These are phyloP conservation scores for Moringa oleifera DNA, from an alignment of 345 rosid species.

Conservation along the genomic window DNA sequence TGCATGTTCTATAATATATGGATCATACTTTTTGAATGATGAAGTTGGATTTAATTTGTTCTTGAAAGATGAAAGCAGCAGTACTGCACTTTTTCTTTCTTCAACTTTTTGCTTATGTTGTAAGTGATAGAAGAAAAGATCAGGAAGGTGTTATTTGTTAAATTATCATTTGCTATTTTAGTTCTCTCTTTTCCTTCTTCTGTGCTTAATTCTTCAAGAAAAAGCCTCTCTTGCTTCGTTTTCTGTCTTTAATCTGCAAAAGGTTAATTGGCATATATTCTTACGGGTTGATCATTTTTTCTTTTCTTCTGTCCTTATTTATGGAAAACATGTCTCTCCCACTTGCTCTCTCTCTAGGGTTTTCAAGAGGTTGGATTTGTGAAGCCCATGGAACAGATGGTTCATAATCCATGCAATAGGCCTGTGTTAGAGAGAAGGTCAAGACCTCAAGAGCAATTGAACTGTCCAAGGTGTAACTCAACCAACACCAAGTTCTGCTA, in stretches of 20 bases:
- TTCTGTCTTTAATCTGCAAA: slow-evolving; percentile 1
- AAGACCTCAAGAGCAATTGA: slow-evolving; percentile 36
- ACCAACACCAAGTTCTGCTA: slow-evolving; percentile 49
- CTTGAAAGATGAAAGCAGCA: slow-evolving; percentile 23
- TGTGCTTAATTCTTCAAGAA: neutral
- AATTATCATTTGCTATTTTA: slow-evolving; percentile 8
- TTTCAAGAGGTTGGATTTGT: slow-evolving; percentile 17
- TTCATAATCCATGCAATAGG: slow-evolving; percentile 12
- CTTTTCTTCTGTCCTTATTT: neutral
- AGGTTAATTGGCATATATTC: neutral
- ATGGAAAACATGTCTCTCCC: neutral
- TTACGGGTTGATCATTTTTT: neutral
- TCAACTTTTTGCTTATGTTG: slow-evolving; percentile 1
- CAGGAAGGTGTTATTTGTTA: slow-evolving; percentile 14
- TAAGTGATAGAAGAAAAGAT: slow-evolving; percentile 6
- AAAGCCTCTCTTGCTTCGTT: neutral
- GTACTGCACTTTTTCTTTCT: slow-evolving; percentile 5
- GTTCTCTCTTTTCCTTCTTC: neutral
- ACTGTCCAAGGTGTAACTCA: slow-evolving; percentile 48
- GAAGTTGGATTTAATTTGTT: slow-evolving; percentile 21
- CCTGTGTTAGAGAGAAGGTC: slow-evolving; percentile 32
- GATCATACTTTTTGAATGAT: slow-evolving; percentile 15
- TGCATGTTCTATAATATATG: slow-evolving; percentile 15
- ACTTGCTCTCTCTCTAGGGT: slow-evolving; percentile 6
- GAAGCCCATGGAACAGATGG: slow-evolving; percentile 30